Evolutionary conservation across 306 rosid genomes (phyloP).

Genomic region (Lathyrus tuberosus): DNA sequence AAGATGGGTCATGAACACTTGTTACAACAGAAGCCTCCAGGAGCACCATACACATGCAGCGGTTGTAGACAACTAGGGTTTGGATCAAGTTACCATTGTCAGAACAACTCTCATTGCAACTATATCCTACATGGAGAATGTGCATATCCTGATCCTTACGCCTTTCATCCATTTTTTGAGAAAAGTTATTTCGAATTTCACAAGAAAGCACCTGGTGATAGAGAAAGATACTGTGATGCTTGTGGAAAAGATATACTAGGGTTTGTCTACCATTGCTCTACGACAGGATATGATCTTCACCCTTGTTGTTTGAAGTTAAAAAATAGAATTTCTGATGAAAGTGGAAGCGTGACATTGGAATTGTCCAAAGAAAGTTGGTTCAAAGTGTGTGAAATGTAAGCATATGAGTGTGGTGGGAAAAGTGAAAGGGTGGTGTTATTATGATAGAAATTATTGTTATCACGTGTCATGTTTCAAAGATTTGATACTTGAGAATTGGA

Average conservation of each 20-base stretch:
- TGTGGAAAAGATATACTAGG: too few relatives aligned
- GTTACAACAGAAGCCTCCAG: conserved; percentile 23
- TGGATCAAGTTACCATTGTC: conserved; percentile 42
- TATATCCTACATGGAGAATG: conserved; percentile 38
- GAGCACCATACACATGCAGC: conserved; percentile 45
- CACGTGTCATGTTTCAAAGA: conserved; percentile 57
- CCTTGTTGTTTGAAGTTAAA: conserved; percentile 49
- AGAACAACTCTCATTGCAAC: conserved; percentile 23
- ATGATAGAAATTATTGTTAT: conserved; percentile 32
- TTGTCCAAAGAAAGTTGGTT: conserved; percentile 23
- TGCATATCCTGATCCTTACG: too few relatives aligned
- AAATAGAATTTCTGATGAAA: conserved; percentile 25
- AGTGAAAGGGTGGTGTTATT: conserved; percentile 50
- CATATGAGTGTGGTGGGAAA: conserved; percentile 31
- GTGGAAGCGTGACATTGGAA: conserved; percentile 15
- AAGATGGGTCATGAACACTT: conserved; percentile 39
- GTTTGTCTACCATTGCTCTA: conserved; percentile 32
- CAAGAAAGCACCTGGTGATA: too few relatives aligned
- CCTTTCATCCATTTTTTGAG: too few relatives aligned
- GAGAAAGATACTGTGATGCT: too few relatives aligned
- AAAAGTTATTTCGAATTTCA: too few relatives aligned
- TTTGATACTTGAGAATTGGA: conserved; percentile 45
- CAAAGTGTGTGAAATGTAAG: conserved; percentile 44
- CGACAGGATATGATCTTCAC: conserved; percentile 38
- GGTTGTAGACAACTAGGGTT: conserved; percentile 54